Percentiles rank a stretch among this genome's conserved stretches.
These are phyloP conservation scores for Pulveroboletus ravenelii DNA, from an alignment of 768 basidiomycete species.

Conservation along the genomic window DNA sequence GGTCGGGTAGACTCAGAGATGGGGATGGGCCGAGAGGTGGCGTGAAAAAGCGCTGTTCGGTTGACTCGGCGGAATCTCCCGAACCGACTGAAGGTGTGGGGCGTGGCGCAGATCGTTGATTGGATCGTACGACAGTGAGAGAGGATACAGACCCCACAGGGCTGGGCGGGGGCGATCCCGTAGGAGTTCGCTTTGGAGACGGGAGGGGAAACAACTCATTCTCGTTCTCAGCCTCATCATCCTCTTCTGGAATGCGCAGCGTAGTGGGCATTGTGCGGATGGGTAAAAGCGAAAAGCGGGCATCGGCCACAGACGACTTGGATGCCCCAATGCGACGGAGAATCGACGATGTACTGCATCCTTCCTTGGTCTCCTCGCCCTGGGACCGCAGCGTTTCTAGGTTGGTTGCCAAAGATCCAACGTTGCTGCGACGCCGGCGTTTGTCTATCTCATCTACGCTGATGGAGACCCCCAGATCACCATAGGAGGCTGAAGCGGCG, in stretches of 20 bases:
- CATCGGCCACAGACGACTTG: background rate
- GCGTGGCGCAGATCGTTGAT: conserved; percentile 1
- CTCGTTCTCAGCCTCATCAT: conserved; percentile 45
- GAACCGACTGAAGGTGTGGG: conserved; percentile 19
- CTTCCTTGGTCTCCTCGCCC: background rate
- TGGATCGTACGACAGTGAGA: conserved; percentile 7
- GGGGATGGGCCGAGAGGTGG: conserved; percentile 22
- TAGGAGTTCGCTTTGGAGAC: conserved; percentile 52
- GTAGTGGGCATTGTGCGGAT: conserved; percentile 9
- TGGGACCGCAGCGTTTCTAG: background rate
- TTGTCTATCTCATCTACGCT: conserved; percentile 65
- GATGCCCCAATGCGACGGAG: background rate
- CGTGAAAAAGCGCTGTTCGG: conserved; percentile 12
- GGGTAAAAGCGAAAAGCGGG: conserved; percentile 11
- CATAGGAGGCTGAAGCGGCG: conserved; percentile 23
- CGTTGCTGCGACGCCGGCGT: conserved; percentile 45
- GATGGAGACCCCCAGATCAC: conserved; percentile 32
- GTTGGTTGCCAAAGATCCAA: background rate
- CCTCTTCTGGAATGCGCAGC: conserved; percentile 31
- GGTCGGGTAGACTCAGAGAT: conserved; percentile 21
- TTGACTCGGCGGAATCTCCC: conserved; percentile 2
- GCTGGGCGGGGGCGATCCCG: conserved; percentile 36
- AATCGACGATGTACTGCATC: background rate
- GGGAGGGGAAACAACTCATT: conserved; percentile 56
- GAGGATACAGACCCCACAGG: conserved; percentile 29